Evolutionary conservation across 495 filamentous ascomycete genomes (phyloP), one percentile per base, ranked within the genome.

Genomic region (Lophiostoma macrostomum): DNA sequence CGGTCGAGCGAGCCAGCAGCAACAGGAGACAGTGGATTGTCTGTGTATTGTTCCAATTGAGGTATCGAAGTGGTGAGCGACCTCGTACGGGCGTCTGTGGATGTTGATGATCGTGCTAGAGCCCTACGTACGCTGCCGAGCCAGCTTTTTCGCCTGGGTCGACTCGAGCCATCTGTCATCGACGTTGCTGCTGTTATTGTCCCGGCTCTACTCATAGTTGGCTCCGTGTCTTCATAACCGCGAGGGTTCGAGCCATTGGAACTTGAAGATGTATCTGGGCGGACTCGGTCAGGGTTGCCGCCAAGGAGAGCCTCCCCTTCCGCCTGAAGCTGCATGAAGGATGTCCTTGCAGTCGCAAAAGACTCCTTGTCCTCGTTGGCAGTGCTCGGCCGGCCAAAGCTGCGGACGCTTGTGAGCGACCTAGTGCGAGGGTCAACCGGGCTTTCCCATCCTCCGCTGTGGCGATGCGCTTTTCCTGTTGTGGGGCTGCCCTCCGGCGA

Each of bases 261-360:
- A 22, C 70, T 63, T 0, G 67, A 67, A 46, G 48, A 69, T 48
- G 59, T 61, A 65, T 68, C 53, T 1, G 50, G 54, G 6, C 56
- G 62, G 62, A 49, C 69, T 47, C 56, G 10, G 35, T 61, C 63
- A 0, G 66, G 65, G n/a, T 48, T 64, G 1, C 64, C 66, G 6
- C 67, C 68, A 31, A 91, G 76, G 23, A 91, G 69, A 1, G 68
- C 68, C 28, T 86, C 83, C 0, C 80, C 83, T 64, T 91, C 85
- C 7, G 77, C 75, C 56, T 84, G 85, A 10, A 84, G 72, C 14
- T 77, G 74, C 1, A 74, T 71, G 52, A 87, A 80, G 16, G 75
- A 77, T 13, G 80, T 80, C 14, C 76, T 74, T 5, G 85, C 86
- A 0, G 87, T 89, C 30, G 76, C 80, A 64, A 84, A 90, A 40